Conservation (phyloP, 768 basidiomycete genomes). For the Suillus subaureus region DNA sequence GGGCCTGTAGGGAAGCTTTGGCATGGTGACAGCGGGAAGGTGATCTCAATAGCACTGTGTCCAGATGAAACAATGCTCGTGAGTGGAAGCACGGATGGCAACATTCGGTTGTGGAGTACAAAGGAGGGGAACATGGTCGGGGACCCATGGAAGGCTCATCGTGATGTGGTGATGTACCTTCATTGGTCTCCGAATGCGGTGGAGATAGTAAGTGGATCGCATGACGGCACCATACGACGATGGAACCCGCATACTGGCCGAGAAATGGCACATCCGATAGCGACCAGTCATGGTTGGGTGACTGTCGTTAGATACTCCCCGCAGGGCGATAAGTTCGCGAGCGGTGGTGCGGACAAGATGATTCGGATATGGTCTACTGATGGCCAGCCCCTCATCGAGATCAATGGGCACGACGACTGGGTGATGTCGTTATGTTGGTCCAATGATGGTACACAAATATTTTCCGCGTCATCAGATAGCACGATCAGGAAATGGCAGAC, state of each 20-base stretch:
- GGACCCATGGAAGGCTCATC: background rate
- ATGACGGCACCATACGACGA: slow-evolving; percentile 13
- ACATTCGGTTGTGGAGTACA: background rate
- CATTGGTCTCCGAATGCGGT: slow-evolving; percentile 17
- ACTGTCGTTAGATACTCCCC: background rate
- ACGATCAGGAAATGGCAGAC: background rate
- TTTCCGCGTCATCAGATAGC: background rate
- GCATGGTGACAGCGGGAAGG: background rate
- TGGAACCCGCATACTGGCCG: slow-evolving; percentile 16
- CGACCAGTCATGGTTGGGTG: background rate
- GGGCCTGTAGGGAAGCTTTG: background rate
- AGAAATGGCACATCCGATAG: background rate
- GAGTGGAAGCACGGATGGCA: background rate
- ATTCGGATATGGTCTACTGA: background rate
- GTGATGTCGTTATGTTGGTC: background rate
- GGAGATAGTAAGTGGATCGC: slow-evolving; percentile 13
- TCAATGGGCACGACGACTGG: background rate
- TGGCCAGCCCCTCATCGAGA: background rate
- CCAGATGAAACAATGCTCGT: background rate
- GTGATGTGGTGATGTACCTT: slow-evolving; percentile 1
- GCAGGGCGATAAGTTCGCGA: background rate
- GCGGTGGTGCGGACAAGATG: background rate
- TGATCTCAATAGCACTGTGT: background rate
- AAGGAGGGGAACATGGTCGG: background rate
- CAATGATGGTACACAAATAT: background rate